A percentile compares a stretch with the other conserved stretches of the same genome.
Evolutionary conservation across 2,329 filamentous ascomycete species (phyloP).

Genomic region (Stemphylium lycopersici): DNA sequence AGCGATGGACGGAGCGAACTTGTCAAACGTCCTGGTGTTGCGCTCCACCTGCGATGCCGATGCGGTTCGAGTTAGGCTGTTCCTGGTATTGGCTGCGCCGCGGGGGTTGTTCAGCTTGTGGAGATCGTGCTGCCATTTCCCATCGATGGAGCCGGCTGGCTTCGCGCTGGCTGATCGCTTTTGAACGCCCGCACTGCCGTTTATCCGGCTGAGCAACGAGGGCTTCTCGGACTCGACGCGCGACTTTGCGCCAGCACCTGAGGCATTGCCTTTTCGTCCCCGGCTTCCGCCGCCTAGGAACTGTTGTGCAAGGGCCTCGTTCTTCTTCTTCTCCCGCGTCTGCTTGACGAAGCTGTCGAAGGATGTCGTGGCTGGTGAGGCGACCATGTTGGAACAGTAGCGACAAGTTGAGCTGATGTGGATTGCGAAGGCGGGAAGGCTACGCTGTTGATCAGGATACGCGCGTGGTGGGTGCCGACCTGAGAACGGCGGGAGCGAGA

Average conservation of each 20-base stretch:
- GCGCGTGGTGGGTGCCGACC: constrained; percentile 8
- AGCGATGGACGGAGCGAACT: constrained; percentile 47
- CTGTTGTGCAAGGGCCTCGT: constrained; percentile 71
- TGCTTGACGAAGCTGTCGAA: constrained; percentile 44
- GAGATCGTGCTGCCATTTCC: constrained; percentile 75
- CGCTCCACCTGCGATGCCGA: constrained; percentile 50
- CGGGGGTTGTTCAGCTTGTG: constrained; percentile 57
- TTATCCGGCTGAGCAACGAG: constrained; percentile 71
- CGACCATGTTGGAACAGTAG: constrained; percentile 22
- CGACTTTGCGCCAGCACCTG: constrained; percentile 57
- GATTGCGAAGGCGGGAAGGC: constrained; percentile 5
- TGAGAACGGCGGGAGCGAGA: constrained; percentile 1
- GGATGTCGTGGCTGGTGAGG: constrained; percentile 25
- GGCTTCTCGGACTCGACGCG: constrained; percentile 56
- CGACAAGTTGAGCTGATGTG: neutral
- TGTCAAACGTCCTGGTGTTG: constrained; percentile 51
- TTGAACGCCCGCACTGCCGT: constrained; percentile 69
- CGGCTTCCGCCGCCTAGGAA: constrained; percentile 69
- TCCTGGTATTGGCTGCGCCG: constrained; percentile 38
- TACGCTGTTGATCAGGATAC: neutral
- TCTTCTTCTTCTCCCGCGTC: constrained; percentile 71
- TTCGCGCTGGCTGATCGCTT: constrained; percentile 60
- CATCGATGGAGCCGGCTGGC: constrained; percentile 64
- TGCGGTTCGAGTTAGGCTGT: constrained; percentile 44
- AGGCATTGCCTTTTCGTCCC: constrained; percentile 61